Percentiles rank a stretch among this genome's conserved stretches.
Evolutionary conservation across 1,284 basidiomycete genomes (phyloP).

Genomic region (Trichosporon sp.): DNA sequence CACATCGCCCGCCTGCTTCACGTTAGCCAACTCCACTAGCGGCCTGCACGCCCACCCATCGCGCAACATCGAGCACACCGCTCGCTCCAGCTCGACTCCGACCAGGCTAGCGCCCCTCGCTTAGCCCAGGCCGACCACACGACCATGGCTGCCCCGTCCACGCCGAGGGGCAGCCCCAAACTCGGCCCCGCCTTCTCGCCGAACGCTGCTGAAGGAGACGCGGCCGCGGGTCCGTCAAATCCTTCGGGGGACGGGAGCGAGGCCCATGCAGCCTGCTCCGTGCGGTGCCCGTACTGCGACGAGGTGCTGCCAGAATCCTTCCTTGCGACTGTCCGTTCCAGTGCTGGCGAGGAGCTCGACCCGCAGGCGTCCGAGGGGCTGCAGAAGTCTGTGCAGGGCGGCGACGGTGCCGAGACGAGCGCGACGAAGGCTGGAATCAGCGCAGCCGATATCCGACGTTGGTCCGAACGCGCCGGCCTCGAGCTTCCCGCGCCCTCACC

Average conservation of each 20-base stretch:
- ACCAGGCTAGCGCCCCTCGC: not conserved
- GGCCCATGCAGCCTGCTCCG: conserved; percentile 25
- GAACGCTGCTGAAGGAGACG: not conserved
- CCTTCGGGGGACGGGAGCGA: conserved; percentile 24
- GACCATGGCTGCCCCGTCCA: not conserved
- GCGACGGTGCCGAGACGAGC: conserved; percentile 29
- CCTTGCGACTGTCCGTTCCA: conserved; percentile 7
- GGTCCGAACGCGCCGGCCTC: conserved; percentile 35
- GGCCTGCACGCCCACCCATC: not conserved
- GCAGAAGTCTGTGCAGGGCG: conserved; percentile 22
- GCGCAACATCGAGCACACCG: not conserved
- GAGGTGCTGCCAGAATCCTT: conserved; percentile 37
- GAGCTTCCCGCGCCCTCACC: not conserved
- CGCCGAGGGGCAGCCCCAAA: not conserved
- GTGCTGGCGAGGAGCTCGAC: not conserved
- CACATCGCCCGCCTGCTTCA: not conserved
- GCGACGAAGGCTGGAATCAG: conserved; percentile 23
- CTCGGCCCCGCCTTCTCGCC: not conserved
- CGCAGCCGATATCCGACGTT: conserved; percentile 33
- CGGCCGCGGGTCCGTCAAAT: not conserved
- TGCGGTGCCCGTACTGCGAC: conserved; percentile 43
- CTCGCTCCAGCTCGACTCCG: not conserved
- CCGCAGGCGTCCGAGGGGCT: not conserved
- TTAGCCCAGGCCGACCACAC: not conserved
- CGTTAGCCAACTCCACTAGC: not conserved